A percentile compares a stretch with the other conserved stretches of the same genome.
phyloP scores from a whole-genome alignment of 192 early-diverging fungal genomes.

The Chytriomyces sp. region DNA sequence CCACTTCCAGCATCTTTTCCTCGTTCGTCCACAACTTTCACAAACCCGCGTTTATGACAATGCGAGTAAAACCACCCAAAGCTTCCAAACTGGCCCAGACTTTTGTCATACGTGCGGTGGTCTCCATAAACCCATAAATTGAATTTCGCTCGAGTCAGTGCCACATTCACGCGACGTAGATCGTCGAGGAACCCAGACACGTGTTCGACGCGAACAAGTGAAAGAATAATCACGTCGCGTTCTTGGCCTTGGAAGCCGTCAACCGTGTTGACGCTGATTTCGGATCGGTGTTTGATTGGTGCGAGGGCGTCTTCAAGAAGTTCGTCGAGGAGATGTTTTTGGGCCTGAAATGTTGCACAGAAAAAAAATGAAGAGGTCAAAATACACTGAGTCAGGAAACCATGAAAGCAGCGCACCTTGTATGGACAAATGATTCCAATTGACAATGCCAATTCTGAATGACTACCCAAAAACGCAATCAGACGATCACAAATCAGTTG shows the following conservation, averaged over 20 bases:
- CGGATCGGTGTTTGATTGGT: neutral
- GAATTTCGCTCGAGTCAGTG: slow-evolving; percentile 15
- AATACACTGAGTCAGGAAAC: neutral
- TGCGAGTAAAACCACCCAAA: slow-evolving; percentile 34
- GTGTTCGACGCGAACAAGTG: slow-evolving; percentile 11
- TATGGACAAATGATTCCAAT: slow-evolving; percentile 31
- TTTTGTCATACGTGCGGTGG: slow-evolving; percentile 8
- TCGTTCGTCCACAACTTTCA: slow-evolving; percentile 1
- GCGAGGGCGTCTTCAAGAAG: neutral
- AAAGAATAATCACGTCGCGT: slow-evolving; percentile 28
- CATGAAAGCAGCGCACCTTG: neutral
- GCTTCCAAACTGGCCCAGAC: slow-evolving; percentile 32
- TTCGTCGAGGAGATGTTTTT: slow-evolving; percentile 12
- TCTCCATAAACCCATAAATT: slow-evolving; percentile 30
- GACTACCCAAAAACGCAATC: neutral
- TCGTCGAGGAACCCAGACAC: slow-evolving; percentile 31
- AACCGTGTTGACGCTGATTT: slow-evolving; percentile 23
- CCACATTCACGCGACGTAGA: slow-evolving; percentile 22
- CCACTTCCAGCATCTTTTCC: neutral
- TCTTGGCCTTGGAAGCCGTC: slow-evolving; percentile 35
- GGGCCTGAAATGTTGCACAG: neutral
- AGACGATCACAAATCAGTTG: slow-evolving; percentile 14
- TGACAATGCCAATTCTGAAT: neutral
- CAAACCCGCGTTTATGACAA: slow-evolving; percentile 19
- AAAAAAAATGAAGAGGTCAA: neutral